Base-by-base conservation (phyloP, 2,329 filamentous ascomycete genomes). In the Diaporthe citri region DNA sequence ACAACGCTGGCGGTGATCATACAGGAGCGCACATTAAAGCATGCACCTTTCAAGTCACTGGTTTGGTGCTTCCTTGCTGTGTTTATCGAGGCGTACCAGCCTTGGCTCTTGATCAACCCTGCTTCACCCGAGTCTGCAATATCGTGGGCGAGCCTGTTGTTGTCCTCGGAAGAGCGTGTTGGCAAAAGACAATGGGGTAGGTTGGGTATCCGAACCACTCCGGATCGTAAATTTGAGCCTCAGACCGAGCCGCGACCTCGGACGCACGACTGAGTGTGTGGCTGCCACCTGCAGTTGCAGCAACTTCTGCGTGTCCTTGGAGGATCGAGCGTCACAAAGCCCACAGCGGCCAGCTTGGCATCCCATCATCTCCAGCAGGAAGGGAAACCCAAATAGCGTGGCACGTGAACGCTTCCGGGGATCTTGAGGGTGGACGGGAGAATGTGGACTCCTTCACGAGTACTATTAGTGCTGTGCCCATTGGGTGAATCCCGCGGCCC, bases 11-110 rank as follows among this genome's bases (percentile, higher is more conserved):
- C 20, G 70, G 34, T 52, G 70, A 72, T 72, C 70, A 72, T 52
- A 72, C 70, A 72, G 57, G 70, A 62, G 64, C 48, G 59, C 57
- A 72, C 46, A 41, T 36, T 20, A 72, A 28, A 64, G 9, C 70
- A 72, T 39, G 64, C 48, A 69, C 15, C 64, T 55, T 69, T 31
- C 15, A 52, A 41, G 34, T 36, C 62, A 52, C 64, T 69, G 48
- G 17, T 20, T 6, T 41, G 13, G 46, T 25, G 64, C 64, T 52
- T 52, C 31, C 31, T 52, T 36, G 62, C 46, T 6, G 13, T 67
- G 31, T 52, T 51, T 17, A 34, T 13, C n/a, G 46, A 22, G 22
- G 31, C 51, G 64, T 13, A 8, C 22, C 22, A 25, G 13, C 22
- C n/a, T 28, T 52, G 15, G 46, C 31, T 52, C 15, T 39, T 20